Base-by-base conservation (phyloP, 805 yeast species). In the Lachancea sp. region DNA sequence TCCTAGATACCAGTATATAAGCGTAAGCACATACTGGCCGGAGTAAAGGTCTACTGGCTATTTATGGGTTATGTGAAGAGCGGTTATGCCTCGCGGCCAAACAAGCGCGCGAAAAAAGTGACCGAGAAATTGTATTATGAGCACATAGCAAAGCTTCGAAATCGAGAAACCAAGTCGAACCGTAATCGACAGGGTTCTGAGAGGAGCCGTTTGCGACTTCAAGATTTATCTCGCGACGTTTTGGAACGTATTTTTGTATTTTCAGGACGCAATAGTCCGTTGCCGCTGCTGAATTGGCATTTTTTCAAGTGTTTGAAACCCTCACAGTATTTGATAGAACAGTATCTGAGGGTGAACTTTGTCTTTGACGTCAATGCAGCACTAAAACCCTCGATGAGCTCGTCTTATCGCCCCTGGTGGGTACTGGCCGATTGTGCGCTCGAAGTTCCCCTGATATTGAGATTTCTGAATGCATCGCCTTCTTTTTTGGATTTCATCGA, bases 71-170 rank as follows among this genome's bases (percentile, higher is more conserved):
- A 44, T 42, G 49, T 51, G 16, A 36, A 38, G 10, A 37, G 44
- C 7, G 60, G 60, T 1, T 53, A 51, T 36, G 51, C 60, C n/a
- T 46, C 56, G 3, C 45, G 50, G 36, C 43, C 32, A 12, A 50
- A 53, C 19, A 55, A 55, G 42, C 48, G 57, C 17, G 37, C 34
- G 20, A 29, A n/a, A 30, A 34, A 34, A 17, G 32, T 32, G n/a
- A n/a, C 5, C 3, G 20, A 16, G 34, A 43, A 43, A 20, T 33
- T 43, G 3, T 43, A 37, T 22, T 43, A 37, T 29, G 46, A 37
- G 20, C 30, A 35, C 18, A n/a, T 18, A 15, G 18, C 31, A 15
- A 32, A 32, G 11, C 35, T 4, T 15, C 13, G 19, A 8, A 13
- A 32, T 15, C 9, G 7, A 16, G 35, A 11, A 22, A 22, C 25